phyloP scores from a whole-genome alignment of 129 eudicot genomes.

The Escallonia herrerae region DNA sequence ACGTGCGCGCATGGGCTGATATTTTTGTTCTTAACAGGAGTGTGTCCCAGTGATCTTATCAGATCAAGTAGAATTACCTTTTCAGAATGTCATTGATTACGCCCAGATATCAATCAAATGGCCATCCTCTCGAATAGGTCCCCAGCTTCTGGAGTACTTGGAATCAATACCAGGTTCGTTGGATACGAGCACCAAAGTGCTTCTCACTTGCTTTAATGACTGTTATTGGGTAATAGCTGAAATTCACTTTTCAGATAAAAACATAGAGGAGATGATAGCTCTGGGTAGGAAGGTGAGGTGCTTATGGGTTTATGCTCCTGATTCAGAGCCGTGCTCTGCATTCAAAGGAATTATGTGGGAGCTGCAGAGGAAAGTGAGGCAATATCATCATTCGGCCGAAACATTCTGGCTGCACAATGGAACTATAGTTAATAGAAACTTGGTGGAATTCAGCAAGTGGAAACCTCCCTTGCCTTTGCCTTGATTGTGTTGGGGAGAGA shows the following conservation, averaged over 20 bases:
- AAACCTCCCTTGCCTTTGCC: slow-evolving; percentile 91
- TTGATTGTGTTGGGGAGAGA: slow-evolving; percentile 23
- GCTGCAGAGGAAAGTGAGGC: slow-evolving; percentile 81
- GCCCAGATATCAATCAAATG: slow-evolving; percentile 78
- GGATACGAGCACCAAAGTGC: not conserved
- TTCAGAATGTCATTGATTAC: slow-evolving; percentile 77
- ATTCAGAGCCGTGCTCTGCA: slow-evolving; percentile 76
- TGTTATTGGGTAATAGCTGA: not conserved
- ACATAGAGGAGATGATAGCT: slow-evolving; percentile 72
- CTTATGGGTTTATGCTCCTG: slow-evolving; percentile 76
- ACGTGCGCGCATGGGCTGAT: not conserved
- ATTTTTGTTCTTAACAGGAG: slow-evolving; percentile 53
- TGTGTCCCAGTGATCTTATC: slow-evolving; percentile 95
- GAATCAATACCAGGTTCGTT: slow-evolving; percentile 86
- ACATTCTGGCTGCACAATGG: slow-evolving; percentile 97
- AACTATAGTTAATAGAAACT: slow-evolving; percentile 61
- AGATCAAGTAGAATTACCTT: slow-evolving; percentile 82
- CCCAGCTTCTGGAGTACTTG: slow-evolving; percentile 69
- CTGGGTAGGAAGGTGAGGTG: slow-evolving; percentile 73
- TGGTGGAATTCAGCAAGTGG: slow-evolving; percentile 70
- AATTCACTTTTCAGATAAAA: slow-evolving; percentile 42
- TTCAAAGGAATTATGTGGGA: slow-evolving; percentile 82
- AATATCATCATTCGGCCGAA: slow-evolving; percentile 82
- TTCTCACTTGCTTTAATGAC: not conserved
- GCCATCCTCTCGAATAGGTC: slow-evolving; percentile 78